Percentiles rank a stretch among this genome's conserved stretches.
phyloP scores from a whole-genome alignment of 1,139 yeast species.

The Debaryomyces coudertii region DNA sequence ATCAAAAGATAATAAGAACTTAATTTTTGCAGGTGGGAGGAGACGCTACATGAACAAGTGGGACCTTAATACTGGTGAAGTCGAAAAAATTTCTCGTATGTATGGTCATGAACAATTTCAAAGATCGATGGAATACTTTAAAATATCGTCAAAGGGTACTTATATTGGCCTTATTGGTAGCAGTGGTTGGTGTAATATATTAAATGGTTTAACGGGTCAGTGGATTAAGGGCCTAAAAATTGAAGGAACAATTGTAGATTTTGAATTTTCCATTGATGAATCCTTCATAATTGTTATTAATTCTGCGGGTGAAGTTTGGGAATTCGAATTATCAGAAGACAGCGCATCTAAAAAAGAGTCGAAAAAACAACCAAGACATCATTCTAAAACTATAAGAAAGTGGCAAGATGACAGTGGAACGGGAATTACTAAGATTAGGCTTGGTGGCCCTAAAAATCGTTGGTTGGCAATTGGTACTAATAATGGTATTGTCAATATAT shows the following conservation, averaged over 20 bases:
- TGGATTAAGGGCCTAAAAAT: conserved; percentile 86
- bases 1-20: conserved; percentile 47
- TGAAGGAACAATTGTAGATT: conserved; percentile 81
- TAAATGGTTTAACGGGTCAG: conserved; percentile 78
- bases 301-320: conserved; percentile 90
- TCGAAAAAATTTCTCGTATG: conserved; percentile 84
- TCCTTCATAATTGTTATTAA: conserved; percentile 63
- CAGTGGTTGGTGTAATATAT: conserved; percentile 86
- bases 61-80: conserved; percentile 75
- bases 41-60: conserved; percentile 90
- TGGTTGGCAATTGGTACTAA: conserved; percentile 90
- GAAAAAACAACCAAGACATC: conserved; percentile 13
- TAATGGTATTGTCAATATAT: conserved; percentile 87
- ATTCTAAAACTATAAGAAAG: conserved; percentile 51
- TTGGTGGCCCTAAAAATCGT: conserved; percentile 78
- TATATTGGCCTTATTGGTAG: conserved; percentile 79
- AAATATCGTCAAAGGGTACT: conserved; percentile 69
- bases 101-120: conserved; percentile 90
- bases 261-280: conserved; percentile 68
- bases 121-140: conserved; percentile 84
- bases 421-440: conserved; percentile 74
- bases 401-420: conserved; percentile 92
- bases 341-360: conserved; percentile 1
- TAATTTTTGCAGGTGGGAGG: conserved; percentile 85
- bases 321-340: conserved; percentile 57